Evolutionary conservation across 352 stramenopile species (phyloP).

Genomic region (Pythium volutum): DNA sequence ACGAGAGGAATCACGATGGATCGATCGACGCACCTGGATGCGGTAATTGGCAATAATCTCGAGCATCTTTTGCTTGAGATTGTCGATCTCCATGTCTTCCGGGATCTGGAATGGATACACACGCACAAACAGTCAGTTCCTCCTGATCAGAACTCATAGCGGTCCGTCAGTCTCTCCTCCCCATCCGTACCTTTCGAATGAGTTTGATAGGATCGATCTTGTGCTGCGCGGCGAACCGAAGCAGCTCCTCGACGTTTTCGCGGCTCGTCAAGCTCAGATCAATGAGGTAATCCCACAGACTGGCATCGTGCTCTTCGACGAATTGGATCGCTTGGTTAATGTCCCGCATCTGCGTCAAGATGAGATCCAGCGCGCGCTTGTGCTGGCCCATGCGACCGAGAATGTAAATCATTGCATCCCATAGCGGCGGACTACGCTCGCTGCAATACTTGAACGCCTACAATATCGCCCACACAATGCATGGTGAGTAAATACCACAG

Average conservation of each 20-base stretch:
- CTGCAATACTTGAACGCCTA: conserved; percentile 80
- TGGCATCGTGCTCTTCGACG: conserved; percentile 72
- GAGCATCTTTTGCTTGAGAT: conserved; percentile 78
- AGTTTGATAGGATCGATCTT: conserved; percentile 86
- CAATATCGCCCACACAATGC: not conserved
- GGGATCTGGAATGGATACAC: conserved; percentile 79
- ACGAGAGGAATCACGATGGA: not conserved
- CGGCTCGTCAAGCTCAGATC: conserved; percentile 76
- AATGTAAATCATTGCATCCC: conserved; percentile 88
- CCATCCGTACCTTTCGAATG: conserved; percentile 79
- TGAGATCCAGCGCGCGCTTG: conserved; percentile 81
- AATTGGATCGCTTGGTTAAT: conserved; percentile 85
- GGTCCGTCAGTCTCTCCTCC: too few species aligned
- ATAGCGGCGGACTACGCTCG: conserved; percentile 64
- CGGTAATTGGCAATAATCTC: conserved; percentile 81
- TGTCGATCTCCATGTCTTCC: conserved; percentile 76
- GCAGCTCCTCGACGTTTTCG: conserved; percentile 68
- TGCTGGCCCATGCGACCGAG: conserved; percentile 83
- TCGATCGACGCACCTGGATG: conserved; percentile 55
- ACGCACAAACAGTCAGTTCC: not conserved
- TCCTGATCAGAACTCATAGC: not conserved
- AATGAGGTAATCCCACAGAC: conserved; percentile 83
- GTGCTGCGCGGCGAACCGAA: conserved; percentile 71
- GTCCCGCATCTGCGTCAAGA: conserved; percentile 75
- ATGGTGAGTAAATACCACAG: not conserved